A percentile compares a stretch with the other conserved stretches of the same genome.
phyloP scores from a whole-genome alignment of 1,284 basidiomycete genomes.

The Paramarasmius palmivorus region DNA sequence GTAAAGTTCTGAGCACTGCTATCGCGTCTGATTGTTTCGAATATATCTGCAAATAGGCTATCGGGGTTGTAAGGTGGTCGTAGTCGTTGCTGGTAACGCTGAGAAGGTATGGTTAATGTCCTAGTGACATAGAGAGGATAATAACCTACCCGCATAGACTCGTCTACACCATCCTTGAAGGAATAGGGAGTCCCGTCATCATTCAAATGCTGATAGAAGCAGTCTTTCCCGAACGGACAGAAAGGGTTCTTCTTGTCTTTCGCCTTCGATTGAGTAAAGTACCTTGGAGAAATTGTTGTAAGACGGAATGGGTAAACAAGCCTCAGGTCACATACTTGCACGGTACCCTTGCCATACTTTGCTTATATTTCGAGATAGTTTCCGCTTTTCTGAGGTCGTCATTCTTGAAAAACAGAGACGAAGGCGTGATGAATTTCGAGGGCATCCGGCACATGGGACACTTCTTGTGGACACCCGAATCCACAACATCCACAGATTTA shows the following conservation, averaged over 20 bases:
- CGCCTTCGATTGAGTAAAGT: slow-evolving; percentile 57
- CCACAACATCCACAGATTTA: slow-evolving; percentile 50
- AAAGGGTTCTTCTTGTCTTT: slow-evolving; percentile 40
- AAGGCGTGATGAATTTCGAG: slow-evolving; percentile 69
- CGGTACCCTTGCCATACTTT: slow-evolving; percentile 65
- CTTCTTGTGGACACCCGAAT: slow-evolving; percentile 63
- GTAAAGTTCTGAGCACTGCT: slow-evolving; percentile 5
- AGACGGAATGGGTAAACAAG: slow-evolving; percentile 3
- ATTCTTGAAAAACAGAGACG: slow-evolving; percentile 60
- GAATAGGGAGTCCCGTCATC: slow-evolving; percentile 60
- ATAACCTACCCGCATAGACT: slow-evolving; percentile 46
- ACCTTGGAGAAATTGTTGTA: slow-evolving; percentile 35
- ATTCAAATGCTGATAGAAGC: slow-evolving; percentile 72
- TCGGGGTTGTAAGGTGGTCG: slow-evolving; percentile 3
- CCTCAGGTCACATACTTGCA: slow-evolving; percentile 51
- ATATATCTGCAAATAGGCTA: slow-evolving; percentile 8
- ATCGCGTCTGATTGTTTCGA: slow-evolving; percentile 7
- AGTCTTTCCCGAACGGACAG: slow-evolving; percentile 76
- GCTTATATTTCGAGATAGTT: slow-evolving; percentile 58
- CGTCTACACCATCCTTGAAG: slow-evolving; percentile 54
- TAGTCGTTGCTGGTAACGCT: slow-evolving; percentile 4
- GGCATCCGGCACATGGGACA: slow-evolving; percentile 71
- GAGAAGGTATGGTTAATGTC: neutral
- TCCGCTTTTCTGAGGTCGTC: slow-evolving; percentile 51
- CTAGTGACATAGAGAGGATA: neutral